Conservation (phyloP, 768 basidiomycete species). For the Nidularia sp. region DNA sequence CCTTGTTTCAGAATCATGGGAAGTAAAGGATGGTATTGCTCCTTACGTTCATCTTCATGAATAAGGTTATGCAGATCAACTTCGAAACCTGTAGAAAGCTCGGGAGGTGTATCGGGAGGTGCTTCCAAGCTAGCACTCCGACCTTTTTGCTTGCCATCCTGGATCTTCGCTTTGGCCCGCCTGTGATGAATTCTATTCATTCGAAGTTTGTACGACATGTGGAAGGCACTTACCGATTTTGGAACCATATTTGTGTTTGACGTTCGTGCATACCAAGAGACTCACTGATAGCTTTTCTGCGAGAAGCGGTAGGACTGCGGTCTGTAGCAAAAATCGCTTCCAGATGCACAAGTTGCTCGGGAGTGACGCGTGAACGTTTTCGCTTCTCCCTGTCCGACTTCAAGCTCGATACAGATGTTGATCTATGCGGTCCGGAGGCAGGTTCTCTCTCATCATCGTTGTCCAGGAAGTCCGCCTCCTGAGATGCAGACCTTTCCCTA, state of each 20-base stretch:
- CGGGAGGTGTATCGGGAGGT: constrained; percentile 47
- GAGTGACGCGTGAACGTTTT: constrained; percentile 76
- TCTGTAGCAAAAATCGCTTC: constrained; percentile 68
- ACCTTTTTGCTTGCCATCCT: constrained; percentile 50
- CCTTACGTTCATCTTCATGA: constrained; percentile 75
- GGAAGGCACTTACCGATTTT: constrained; percentile 57
- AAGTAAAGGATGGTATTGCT: background rate
- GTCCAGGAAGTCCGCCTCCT: constrained; percentile 21
- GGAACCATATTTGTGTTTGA: constrained; percentile 89
- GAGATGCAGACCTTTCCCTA: background rate
- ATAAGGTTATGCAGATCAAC: constrained; percentile 60
- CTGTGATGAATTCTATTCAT: constrained; percentile 26
- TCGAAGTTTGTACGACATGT: background rate
- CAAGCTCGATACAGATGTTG: constrained; percentile 20
- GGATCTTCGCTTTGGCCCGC: constrained; percentile 78
- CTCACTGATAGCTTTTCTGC: constrained; percentile 70
- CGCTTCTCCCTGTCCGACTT: constrained; percentile 25
- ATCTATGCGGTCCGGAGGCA: constrained; percentile 28
- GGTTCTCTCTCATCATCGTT: constrained; percentile 22
- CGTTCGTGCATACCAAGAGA: constrained; percentile 80
- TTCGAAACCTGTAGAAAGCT: constrained; percentile 48
- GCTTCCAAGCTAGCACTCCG: constrained; percentile 27
- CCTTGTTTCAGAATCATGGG: background rate
- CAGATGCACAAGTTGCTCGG: constrained; percentile 73
- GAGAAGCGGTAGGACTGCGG: constrained; percentile 66